Percentiles rank a stretch among this genome's conserved stretches.
These are phyloP conservation scores for Candolleomyces eurysporus DNA, from an alignment of 768 basidiomycete genomes.

Conservation along the genomic window DNA sequence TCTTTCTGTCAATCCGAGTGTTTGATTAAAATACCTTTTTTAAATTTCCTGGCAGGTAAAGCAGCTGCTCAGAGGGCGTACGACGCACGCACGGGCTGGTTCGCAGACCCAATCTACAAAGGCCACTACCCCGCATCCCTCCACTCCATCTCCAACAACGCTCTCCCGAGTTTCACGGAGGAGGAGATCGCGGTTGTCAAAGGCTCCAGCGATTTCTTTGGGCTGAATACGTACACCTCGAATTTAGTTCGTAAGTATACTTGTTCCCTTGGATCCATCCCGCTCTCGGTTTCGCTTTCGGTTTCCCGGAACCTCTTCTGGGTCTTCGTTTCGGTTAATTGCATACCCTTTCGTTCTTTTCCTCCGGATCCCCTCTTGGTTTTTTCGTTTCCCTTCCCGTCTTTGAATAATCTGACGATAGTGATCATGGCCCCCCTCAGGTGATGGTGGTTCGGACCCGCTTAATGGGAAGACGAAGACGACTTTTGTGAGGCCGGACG, in stretches of 20 bases:
- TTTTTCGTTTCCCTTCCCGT: no score
- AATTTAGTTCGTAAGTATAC: conserved; percentile 50
- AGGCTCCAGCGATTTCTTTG: conserved; percentile 66
- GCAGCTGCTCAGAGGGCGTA: conserved; percentile 62
- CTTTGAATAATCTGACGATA: not conserved
- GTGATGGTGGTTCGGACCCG: conserved; percentile 55
- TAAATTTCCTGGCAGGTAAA: conserved; percentile 39
- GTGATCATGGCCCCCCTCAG: conserved; percentile 23
- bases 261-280: not conserved
- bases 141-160: conserved; percentile 44
- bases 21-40: not conserved
- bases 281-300: no score
- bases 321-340: not conserved
- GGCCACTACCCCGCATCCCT: conserved; percentile 61
- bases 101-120: conserved; percentile 63
- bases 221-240: conserved; percentile 65
- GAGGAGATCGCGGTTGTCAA: conserved; percentile 57
- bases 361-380: no score
- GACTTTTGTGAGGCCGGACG: conserved; percentile 54
- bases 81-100: conserved; percentile 51
- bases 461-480: conserved; percentile 53
- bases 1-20: not conserved
- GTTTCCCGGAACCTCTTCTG: no score
- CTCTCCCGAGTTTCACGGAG: conserved; percentile 52
- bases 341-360: no score